A percentile compares a stretch with the other conserved stretches of the same genome.
These are phyloP conservation scores for Ramalina peruviana DNA, from an alignment of 495 filamentous ascomycete genomes.

Conservation along the genomic window DNA sequence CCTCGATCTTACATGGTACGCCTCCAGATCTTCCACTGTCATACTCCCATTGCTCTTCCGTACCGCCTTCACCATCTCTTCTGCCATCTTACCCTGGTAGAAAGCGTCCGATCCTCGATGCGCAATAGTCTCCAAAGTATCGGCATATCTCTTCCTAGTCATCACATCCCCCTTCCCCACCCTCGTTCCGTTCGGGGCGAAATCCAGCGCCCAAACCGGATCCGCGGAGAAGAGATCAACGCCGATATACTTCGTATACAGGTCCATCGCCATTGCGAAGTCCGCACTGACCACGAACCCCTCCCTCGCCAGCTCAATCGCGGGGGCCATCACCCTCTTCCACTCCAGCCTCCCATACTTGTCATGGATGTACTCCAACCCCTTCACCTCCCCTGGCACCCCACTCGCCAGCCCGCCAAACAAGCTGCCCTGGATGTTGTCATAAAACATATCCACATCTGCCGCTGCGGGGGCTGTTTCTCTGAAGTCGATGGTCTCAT, in stretches of 20 bases:
- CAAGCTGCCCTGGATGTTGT: slow-evolving; percentile 32
- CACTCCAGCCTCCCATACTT: slow-evolving; percentile 58
- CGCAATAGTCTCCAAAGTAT: slow-evolving; percentile 64
- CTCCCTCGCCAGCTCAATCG: slow-evolving; percentile 54
- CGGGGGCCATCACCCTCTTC: slow-evolving; percentile 50
- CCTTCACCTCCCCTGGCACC: slow-evolving; percentile 68
- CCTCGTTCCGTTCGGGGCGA: slow-evolving; percentile 65
- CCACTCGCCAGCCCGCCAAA: slow-evolving; percentile 57
- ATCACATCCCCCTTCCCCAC: slow-evolving; percentile 58
- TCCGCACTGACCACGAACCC: slow-evolving; percentile 62
- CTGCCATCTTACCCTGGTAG: slow-evolving; percentile 56
- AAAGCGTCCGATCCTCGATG: slow-evolving; percentile 54
- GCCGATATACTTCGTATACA: slow-evolving; percentile 16
- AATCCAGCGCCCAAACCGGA: slow-evolving; percentile 69
- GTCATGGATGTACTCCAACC: slow-evolving; percentile 61
- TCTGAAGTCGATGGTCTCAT: slow-evolving; percentile 66
- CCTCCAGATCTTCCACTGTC: slow-evolving; percentile 58
- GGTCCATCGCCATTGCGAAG: slow-evolving; percentile 52
- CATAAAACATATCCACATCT: slow-evolving; percentile 62
- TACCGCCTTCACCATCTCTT: slow-evolving; percentile 53
- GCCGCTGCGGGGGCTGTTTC: slow-evolving; percentile 71
- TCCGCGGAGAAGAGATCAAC: slow-evolving; percentile 55
- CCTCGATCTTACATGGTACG: slow-evolving; percentile 48
- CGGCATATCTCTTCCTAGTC: slow-evolving; percentile 63
- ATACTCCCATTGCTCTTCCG: slow-evolving; percentile 58